A percentile compares a stretch with the other conserved stretches of the same genome.
Evolutionary conservation across 441 rosid species (phyloP).

Genomic region (Erysimum cheiri): DNA sequence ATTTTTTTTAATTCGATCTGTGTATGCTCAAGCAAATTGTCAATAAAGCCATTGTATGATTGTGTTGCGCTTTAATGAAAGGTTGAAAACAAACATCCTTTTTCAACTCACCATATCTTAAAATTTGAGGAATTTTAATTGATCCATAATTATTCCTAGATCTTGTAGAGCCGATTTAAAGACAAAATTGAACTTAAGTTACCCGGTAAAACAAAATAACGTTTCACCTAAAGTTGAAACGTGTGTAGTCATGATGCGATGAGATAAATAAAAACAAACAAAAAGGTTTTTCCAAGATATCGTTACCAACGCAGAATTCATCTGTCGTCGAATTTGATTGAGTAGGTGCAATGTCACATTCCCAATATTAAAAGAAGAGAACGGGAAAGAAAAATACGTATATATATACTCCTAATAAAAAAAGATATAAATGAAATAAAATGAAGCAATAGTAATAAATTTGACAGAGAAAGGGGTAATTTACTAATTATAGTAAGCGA

Average conservation of each 20-base stretch:
- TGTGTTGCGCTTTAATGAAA: conserved; percentile 19
- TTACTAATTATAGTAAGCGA: conserved; percentile 38
- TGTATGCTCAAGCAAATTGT: conserved; percentile 23
- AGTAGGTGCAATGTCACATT: conserved; percentile 40
- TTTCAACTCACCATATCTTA: conserved; percentile 8
- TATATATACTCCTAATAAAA: neutral
- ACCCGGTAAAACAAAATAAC: neutral
- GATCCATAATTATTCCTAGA: neutral
- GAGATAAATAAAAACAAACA: neutral
- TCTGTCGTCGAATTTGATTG: conserved; percentile 1
- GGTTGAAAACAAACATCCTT: neutral
- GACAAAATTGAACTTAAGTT: neutral
- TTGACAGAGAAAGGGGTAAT: neutral
- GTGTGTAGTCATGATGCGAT: conserved; percentile 19
- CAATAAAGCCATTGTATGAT: conserved; percentile 28
- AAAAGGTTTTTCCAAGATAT: neutral
- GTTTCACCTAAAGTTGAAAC: neutral
- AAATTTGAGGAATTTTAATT: neutral
- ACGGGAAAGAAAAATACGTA: conserved; percentile 1
- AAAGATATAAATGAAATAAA: conserved; percentile 20
- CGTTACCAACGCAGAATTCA: conserved; percentile 8
- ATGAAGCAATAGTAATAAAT: conserved; percentile 33
- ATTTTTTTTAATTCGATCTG: conserved; percentile 11
- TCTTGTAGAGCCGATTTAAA: neutral
- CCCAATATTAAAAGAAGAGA: neutral